Base-by-base conservation (phyloP, 78 protist species). In the Capsaspora owczarzaki region DNA sequence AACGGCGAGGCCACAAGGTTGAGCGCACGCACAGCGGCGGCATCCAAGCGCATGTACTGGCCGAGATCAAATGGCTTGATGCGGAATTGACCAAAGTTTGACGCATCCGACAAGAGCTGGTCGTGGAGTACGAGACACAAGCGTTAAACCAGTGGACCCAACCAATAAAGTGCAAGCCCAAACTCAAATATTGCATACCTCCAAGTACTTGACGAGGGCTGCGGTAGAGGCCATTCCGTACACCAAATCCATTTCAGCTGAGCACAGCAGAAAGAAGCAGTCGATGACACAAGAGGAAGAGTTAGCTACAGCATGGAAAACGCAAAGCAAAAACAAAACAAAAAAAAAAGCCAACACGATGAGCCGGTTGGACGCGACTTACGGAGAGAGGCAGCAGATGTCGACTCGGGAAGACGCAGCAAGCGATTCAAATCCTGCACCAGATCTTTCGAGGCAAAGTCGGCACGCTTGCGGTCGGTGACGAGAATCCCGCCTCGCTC, bases 1-100 rank as follows among this genome's bases (percentile, higher is more conserved):
- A 47, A 66, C 4, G 41, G 27, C 25, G 6, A 37, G 31, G 93
- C 89, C 4, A 91, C 12, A 16, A 90, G 74, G 70, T 89, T 88
- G 66, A 95, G 85, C 38, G 95, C 95, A 22, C 75, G 74, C 33
- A 91, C 81, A 29, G 96, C 90, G 1, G 97, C 90, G 0, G 87
- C 33, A 61, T 95, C 98, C 0, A 95, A 51, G 22, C 81, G 71
- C 98, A 95, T 93, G 78, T 47, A 94, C 43, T 76, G 66, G 29
- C 51, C 63, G 6, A 86, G 74, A 14, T 82, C 86, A 46, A 42
- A 91, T 33, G 16, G n/a, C n/a, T n/a, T 75, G 61, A 89, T 33
- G 20, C 56, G 61, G 37, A 75, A 89, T 46, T 71, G 76, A n/a
- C 86, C 89, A 66, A 63, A 82, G 44, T 81, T 78, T 6, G 8